Evolutionary conservation across 306 rosid species (phyloP), one percentile per base, ranked within the genome.

Genomic region (Cucurbita ficifolia): DNA sequence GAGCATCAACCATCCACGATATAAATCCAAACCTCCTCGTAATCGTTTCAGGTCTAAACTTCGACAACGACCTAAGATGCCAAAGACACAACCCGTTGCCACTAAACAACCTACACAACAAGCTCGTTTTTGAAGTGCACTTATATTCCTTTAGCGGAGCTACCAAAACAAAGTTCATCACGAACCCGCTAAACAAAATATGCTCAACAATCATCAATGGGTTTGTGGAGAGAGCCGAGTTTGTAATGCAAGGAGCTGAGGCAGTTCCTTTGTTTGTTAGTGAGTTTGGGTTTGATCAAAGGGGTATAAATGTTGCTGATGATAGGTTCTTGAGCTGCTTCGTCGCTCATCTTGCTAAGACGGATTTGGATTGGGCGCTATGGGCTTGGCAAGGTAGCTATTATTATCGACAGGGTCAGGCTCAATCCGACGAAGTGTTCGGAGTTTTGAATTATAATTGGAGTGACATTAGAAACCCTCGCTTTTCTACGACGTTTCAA

Each of bases 301-400:
- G 39, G 5, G 80, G 78, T 16, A 57, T 0, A 1, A 46, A 74
- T 6, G 78, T 46, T 0, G 78, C 63, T 0, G 82, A 79, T 21
- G 75, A 79, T 39, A 75, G 77, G 39, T 86, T 48, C 49, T 1
- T 79, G 8, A 76, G 78, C 2, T 79, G 89, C 76, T 51, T 83
- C 10, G 72, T 74, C 9, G 75, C 92, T 5, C 82, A 87, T 45
- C 83, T 87, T 73, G 83, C 72, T 50, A 79, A 73, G 50, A 81
- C 71, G 52, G 87, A 86, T 68, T 72, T 83, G 75, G 90, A 83
- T 51, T 86, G 90, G 89, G 76, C 79, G 43, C 22, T 83, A 74
- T 83, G 92, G 92, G 82, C 81, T 18, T 86, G 79, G 61, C 78
- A 72, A 73, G 90, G 90, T 19, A 81, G 80, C 55, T 86, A 86